A percentile compares a stretch with the other conserved stretches of the same genome.
Conservation (phyloP, 495 filamentous ascomycete species). For the Daldinia bambusicola region DNA sequence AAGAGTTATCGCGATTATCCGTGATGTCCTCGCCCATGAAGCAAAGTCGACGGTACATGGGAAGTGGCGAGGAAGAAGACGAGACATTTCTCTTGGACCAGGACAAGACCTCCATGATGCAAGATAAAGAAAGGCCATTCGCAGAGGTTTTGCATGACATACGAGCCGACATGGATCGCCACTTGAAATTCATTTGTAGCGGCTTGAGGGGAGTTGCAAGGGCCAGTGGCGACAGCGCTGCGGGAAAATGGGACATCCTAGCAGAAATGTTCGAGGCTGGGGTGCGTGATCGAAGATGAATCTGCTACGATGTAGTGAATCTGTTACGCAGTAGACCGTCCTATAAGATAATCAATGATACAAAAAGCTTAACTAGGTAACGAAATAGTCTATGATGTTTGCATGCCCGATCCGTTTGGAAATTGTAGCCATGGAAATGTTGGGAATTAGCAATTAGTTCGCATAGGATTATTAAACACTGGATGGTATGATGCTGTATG, state of each 20-base stretch:
- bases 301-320: no score
- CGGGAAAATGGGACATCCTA: slow-evolving; percentile 66
- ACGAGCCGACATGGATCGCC: slow-evolving; percentile 59
- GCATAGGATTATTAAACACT: background rate
- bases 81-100: slow-evolving; percentile 49
- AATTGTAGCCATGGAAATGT: no score
- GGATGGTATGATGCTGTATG: background rate
- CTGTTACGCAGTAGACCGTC: background rate
- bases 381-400: slow-evolving; percentile 18
- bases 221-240: slow-evolving; percentile 62
- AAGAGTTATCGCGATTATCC: slow-evolving; percentile 51
- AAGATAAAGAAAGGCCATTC: slow-evolving; percentile 51
- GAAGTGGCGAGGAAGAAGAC: slow-evolving; percentile 54
- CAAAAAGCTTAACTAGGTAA: background rate
- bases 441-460: background rate
- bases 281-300: slow-evolving; percentile 45
- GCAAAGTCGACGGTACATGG: slow-evolving; percentile 43
- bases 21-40: slow-evolving; percentile 42
- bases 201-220: slow-evolving; percentile 68
- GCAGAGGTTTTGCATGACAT: slow-evolving; percentile 55
- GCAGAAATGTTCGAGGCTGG: slow-evolving; percentile 69
- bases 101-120: slow-evolving; percentile 42
- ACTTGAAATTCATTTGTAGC: slow-evolving; percentile 63
- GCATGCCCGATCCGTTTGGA: no score
- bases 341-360: background rate